Percentiles rank a stretch among this genome's conserved stretches.
These are phyloP conservation scores for Scolecobasidium constrictum DNA, from an alignment of 2,329 filamentous ascomycete genomes.

Conservation along the genomic window DNA sequence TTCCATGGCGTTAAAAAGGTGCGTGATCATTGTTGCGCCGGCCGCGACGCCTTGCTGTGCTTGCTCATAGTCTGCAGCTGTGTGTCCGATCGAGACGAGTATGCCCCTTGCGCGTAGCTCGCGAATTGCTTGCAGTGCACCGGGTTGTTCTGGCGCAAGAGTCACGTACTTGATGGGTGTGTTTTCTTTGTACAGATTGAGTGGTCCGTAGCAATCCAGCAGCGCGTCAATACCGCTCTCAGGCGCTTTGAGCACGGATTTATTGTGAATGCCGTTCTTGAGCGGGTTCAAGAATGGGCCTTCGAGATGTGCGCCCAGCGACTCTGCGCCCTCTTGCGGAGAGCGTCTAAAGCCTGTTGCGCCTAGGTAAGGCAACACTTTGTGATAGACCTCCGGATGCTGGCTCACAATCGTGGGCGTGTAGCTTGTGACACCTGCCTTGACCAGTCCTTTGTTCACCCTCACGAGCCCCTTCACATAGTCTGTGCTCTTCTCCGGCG, in stretches of 20 bases:
- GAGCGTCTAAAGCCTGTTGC: conserved; percentile 53
- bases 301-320: conserved; percentile 81
- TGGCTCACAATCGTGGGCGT: conserved; percentile 79
- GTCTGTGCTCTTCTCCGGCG: conserved; percentile 54
- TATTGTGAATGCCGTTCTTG: conserved; percentile 80
- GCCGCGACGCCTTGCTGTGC: conserved; percentile 59
- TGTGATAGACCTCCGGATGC: conserved; percentile 68
- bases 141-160: conserved; percentile 66
- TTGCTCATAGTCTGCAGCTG: conserved; percentile 77
- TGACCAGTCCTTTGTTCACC: conserved; percentile 60
- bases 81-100: conserved; percentile 73
- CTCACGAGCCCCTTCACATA: conserved; percentile 64
- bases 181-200: conserved; percentile 45
- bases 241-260: conserved; percentile 56
- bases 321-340: conserved; percentile 65
- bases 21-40: conserved; percentile 82
- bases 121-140: conserved; percentile 59
- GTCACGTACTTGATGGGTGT: conserved; percentile 66
- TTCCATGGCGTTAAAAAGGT: conserved; percentile 89
- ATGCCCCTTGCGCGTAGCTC: conserved; percentile 56
- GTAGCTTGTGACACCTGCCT: conserved; percentile 80
- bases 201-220: conserved; percentile 58
- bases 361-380: conserved; percentile 65
- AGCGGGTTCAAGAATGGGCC: conserved; percentile 75
- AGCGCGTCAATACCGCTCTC: conserved; percentile 53